Evolutionary conservation across 768 basidiomycete species (phyloP).

Genomic region (Boletus rubroflammeus): DNA sequence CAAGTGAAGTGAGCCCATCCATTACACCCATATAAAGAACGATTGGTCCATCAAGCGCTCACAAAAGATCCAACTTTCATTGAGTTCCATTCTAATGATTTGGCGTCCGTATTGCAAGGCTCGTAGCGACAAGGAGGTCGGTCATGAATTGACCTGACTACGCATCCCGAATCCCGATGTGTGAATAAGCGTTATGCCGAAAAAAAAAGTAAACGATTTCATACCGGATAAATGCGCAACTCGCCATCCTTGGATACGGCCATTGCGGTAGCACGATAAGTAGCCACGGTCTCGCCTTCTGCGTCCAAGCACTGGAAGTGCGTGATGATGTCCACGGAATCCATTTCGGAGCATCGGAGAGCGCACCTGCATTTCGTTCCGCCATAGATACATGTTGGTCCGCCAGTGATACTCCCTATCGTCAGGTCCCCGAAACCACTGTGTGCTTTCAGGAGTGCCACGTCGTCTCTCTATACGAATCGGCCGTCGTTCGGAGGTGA

Average conservation of each 20-base stretch:
- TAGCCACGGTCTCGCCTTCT: constrained; percentile 22
- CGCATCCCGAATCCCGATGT: background rate
- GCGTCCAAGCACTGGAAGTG: constrained; percentile 15
- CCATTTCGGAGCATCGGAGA: background rate
- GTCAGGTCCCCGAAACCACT: constrained; percentile 26
- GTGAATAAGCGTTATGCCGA: background rate
- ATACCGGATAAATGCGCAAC: constrained; percentile 25
- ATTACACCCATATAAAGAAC: background rate
- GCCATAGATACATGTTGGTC: constrained; percentile 8
- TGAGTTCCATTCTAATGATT: constrained; percentile 7
- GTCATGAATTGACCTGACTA: constrained; percentile 25
- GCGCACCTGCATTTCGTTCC: constrained; percentile 25
- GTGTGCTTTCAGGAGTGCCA: constrained; percentile 8
- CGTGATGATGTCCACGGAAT: background rate
- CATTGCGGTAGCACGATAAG: constrained; percentile 24
- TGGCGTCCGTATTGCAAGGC: constrained; percentile 24
- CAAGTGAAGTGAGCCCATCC: background rate
- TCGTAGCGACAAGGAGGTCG: constrained; percentile 29
- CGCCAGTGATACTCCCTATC: constrained; percentile 23
- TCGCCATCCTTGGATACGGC: constrained; percentile 28
- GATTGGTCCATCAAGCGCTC: background rate
- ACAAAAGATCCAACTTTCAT: background rate
- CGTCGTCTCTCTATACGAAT: constrained; percentile 12
- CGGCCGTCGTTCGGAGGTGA: constrained; percentile 9
- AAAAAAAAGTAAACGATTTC: background rate